Conservation (phyloP, 169 alveolate genomes). For the Besnoitia besnoiti region DNA sequence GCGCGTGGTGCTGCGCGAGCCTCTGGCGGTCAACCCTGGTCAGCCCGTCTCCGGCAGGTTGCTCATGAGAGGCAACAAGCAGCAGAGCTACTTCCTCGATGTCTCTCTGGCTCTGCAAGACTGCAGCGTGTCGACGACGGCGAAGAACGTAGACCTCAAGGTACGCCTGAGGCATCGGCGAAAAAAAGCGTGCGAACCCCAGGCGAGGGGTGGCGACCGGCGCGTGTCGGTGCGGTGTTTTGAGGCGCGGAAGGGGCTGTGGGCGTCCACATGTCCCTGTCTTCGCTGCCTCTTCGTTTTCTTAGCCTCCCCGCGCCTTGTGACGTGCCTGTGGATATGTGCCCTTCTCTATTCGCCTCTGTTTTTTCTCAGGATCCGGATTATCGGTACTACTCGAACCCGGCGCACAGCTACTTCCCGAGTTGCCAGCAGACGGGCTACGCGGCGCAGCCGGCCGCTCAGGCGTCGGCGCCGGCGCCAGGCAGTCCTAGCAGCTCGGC, state of each 20-base stretch:
- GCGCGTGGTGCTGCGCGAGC: conserved; percentile 67
- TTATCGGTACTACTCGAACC: conserved; percentile 70
- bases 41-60: conserved; percentile 67
- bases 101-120: conserved; percentile 61
- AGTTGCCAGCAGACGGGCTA: neutral
- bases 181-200: neutral
- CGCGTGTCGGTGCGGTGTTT: too few species aligned
- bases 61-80: conserved; percentile 69
- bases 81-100: conserved; percentile 70
- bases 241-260: neutral
- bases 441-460: neutral
- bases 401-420: conserved; percentile 61
- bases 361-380: conserved; percentile 69
- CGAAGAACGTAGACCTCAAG: conserved; percentile 72
- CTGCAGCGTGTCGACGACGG: conserved; percentile 47
- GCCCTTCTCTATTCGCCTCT: neutral
- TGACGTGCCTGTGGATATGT: neutral
- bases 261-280: neutral
- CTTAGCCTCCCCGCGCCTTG: neutral
- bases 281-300: neutral
- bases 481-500: neutral
- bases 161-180: neutral
- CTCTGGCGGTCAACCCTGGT: conserved; percentile 74
- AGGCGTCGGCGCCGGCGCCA: too few species aligned
- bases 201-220: too few species aligned